Conservation (phyloP, 148 eudicot species). For the Chenopodium quinoa region DNA sequence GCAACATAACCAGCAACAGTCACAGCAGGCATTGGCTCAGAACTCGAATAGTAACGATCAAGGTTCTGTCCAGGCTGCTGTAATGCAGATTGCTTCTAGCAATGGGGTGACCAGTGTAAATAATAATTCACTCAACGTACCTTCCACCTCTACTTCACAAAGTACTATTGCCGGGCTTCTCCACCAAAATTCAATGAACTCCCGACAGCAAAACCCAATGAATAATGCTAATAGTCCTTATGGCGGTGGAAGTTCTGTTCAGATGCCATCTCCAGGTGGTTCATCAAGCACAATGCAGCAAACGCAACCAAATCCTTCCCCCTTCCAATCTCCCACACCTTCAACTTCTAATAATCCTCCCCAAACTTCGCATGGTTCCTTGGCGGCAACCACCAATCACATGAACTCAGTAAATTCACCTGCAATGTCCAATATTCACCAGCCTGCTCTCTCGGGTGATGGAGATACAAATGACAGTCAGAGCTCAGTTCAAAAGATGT, state of each 20-base stretch:
- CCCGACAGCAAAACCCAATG: slow-evolving; percentile 64
- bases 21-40: slow-evolving; percentile 46
- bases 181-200: slow-evolving; percentile 73
- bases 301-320: slow-evolving; percentile 54
- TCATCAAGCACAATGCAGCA: slow-evolving; percentile 56
- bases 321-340: slow-evolving; percentile 57
- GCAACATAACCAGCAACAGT: slow-evolving; percentile 27
- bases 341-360: slow-evolving; percentile 53
- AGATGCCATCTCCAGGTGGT: slow-evolving; percentile 61
- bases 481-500: slow-evolving; percentile 81
- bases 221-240: slow-evolving; percentile 47
- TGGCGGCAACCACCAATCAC: slow-evolving; percentile 36
- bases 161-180: slow-evolving; percentile 63
- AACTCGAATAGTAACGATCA: slow-evolving; percentile 51
- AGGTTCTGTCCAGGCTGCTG: slow-evolving; percentile 43
- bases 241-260: slow-evolving; percentile 55
- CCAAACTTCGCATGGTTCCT: slow-evolving; percentile 45
- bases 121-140: slow-evolving; percentile 51
- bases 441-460: slow-evolving; percentile 50
- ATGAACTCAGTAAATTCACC: slow-evolving; percentile 51
- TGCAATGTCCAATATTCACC: slow-evolving; percentile 46
- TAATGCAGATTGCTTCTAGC: slow-evolving; percentile 50
- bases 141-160: slow-evolving; percentile 49
- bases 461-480: slow-evolving; percentile 64
- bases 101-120: slow-evolving; percentile 60